Conservation (phyloP, 176 grass and related monocot species). For the Rhynchospora tenuis region DNA sequence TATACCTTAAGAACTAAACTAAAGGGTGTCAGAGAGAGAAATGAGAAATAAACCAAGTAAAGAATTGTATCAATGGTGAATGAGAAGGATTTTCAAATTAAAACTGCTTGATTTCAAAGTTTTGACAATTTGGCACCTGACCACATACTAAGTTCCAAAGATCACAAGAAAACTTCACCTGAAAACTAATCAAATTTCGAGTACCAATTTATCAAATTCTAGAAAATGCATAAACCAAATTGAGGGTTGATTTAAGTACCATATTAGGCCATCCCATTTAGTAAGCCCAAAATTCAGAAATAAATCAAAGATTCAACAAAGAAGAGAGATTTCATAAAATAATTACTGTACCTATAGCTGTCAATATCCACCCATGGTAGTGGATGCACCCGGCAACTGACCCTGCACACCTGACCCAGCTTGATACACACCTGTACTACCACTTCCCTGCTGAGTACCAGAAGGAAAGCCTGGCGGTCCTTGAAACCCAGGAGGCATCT, state of each 20-base stretch:
- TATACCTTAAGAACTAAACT: conserved; percentile 29
- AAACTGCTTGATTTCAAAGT: background rate
- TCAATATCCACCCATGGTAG: conserved; percentile 66
- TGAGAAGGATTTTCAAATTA: conserved; percentile 5
- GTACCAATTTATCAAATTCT: conserved; percentile 12
- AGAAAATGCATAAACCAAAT: background rate
- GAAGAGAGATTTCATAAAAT: background rate
- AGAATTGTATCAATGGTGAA: conserved; percentile 24
- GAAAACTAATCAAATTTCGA: conserved; percentile 11
- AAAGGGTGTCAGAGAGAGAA: conserved; percentile 28
- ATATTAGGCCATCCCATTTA: background rate
- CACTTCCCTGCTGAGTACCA: conserved; percentile 44
- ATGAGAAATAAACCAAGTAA: background rate
- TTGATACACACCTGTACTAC: conserved; percentile 58
- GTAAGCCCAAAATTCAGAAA: background rate
- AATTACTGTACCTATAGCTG: conserved; percentile 57
- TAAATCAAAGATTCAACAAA: conserved; percentile 12
- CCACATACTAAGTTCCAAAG: conserved; percentile 3
- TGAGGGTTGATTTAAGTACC: background rate
- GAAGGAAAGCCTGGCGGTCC: conserved; percentile 82
- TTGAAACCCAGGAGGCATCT: conserved; percentile 82
- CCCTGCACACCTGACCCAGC: conserved; percentile 46
- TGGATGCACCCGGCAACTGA: conserved; percentile 52
- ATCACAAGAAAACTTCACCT: background rate
- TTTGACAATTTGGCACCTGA: background rate